Evolutionary conservation across 257 asterid genomes (phyloP).

Genomic region (Solanum sejunctum): DNA sequence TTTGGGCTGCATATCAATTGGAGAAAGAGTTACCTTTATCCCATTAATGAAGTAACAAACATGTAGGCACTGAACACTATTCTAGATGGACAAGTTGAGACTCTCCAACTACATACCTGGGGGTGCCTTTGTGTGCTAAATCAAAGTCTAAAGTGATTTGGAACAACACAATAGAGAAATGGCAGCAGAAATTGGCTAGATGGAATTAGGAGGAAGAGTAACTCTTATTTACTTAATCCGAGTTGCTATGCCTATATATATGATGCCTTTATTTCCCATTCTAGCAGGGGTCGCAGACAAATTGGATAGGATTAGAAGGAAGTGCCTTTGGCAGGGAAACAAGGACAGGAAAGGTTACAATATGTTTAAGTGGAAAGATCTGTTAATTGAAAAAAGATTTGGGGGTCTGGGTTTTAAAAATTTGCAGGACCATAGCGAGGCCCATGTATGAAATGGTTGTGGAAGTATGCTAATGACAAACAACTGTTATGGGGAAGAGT

Average conservation of each 20-base stretch:
- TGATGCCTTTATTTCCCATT: no score
- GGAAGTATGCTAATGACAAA: no score
- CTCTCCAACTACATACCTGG: no score
- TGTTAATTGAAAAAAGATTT: neutral
- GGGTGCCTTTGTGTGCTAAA: neutral
- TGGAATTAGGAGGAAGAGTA: no score
- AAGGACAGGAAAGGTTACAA: neutral
- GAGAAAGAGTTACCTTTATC: neutral
- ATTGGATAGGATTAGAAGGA: no score
- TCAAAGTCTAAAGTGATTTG: neutral
- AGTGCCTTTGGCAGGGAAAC: no score
- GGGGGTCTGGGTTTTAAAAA: neutral
- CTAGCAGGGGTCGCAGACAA: no score
- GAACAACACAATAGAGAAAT: neutral
- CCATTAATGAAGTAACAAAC: neutral
- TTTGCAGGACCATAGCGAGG: neutral
- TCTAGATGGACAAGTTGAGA: neutral
- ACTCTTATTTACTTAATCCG: no score
- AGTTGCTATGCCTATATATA: no score
- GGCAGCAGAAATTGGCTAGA: neutral
- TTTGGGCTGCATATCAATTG: neutral
- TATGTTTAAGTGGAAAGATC: neutral
- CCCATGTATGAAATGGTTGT: neutral
- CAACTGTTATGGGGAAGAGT: neutral
- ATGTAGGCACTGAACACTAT: neutral